Evolutionary conservation across 225 moss, liverwort and hornwort species (phyloP), one percentile per base, ranked within the genome.

Genomic region (Climacium dendroides): DNA sequence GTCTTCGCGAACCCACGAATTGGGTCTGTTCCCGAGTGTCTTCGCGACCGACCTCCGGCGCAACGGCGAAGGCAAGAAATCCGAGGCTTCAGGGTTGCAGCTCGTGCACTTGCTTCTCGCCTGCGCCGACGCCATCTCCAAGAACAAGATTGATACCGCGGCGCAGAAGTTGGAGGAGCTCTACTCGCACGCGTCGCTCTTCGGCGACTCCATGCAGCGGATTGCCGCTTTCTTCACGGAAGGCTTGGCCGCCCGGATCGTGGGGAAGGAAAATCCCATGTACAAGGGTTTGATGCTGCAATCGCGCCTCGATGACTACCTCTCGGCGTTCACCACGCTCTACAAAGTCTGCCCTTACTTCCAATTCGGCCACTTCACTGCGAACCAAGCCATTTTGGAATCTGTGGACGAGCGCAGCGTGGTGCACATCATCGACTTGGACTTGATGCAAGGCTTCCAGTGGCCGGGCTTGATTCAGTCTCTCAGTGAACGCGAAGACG

Each of bases 371-470:
- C 98, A 98, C 83, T 97, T 98, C 89, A 97, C 98, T 7, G 96
- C 98, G 15, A 98, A 98, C 60, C 98, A 98, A 87, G 98, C 96
- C 10, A 97, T 98, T 65, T 69, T 96, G 65, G 98, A 98, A 76
- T 94, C 98, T 6, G 83, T 95, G 19, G 93, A 93, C 35, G 95
- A 89, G 8, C 91, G 87, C 70, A 73, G 47, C 63, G 87, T 91
- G 67, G 96, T 98, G 87, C 98, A 98, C 85, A 92, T 98, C 47
- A 90, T 98, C 78, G 98, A 98, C 74, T 86, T 98, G 78, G 96
- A 97, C 72, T 91, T 98, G 89, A 96, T 97, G 97, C 98, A 98
- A 87, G 98, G 98, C 8, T 95, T 98, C 45, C 98, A 98, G 86
- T 98, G 98, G 98, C 97, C 98, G 12, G 93, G 94, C 35, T 86